phyloP scores from a whole-genome alignment of 345 rosid genomes.

The Litchi chinensis region DNA sequence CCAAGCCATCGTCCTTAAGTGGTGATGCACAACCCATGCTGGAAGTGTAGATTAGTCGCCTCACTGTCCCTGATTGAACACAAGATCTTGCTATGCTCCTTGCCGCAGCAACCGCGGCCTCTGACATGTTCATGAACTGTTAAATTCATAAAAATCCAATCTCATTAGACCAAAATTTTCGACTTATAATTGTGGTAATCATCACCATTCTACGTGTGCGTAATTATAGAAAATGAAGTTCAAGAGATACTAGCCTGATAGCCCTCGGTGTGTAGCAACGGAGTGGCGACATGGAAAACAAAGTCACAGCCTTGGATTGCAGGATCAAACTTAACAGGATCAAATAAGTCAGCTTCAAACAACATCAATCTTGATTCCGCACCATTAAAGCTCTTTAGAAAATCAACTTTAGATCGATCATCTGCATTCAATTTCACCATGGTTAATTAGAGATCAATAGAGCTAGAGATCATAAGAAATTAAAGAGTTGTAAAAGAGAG shows the following conservation, averaged over 20 bases:
- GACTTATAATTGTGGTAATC: no score
- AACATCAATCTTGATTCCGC: slow-evolving; percentile 29
- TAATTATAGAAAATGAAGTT: no score
- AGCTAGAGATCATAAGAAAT: neutral
- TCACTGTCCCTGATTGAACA: slow-evolving; percentile 20
- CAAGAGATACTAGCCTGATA: slow-evolving; percentile 9
- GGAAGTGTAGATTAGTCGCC: slow-evolving; percentile 37
- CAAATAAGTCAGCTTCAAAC: slow-evolving; percentile 30
- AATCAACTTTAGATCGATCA: no score
- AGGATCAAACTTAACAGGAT: slow-evolving; percentile 24
- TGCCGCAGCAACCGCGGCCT: slow-evolving; percentile 24
- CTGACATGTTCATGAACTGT: neutral
- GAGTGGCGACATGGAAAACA: slow-evolving; percentile 41
- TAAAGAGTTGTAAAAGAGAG: neutral
- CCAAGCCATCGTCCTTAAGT: slow-evolving; percentile 19
- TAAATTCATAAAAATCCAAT: no score
- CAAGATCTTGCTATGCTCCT: slow-evolving; percentile 30
- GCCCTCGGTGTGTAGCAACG: slow-evolving; percentile 7
- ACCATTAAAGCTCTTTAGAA: slow-evolving; percentile 30
- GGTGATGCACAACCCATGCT: slow-evolving; percentile 35
- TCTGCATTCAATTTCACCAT: no score
- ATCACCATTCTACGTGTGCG: no score
- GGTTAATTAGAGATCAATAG: neutral
- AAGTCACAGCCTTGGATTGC: slow-evolving; percentile 34
- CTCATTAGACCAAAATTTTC: no score